Base-by-base conservation (phyloP, 2,329 filamentous ascomycete genomes). In the Zasmidium angulare region DNA sequence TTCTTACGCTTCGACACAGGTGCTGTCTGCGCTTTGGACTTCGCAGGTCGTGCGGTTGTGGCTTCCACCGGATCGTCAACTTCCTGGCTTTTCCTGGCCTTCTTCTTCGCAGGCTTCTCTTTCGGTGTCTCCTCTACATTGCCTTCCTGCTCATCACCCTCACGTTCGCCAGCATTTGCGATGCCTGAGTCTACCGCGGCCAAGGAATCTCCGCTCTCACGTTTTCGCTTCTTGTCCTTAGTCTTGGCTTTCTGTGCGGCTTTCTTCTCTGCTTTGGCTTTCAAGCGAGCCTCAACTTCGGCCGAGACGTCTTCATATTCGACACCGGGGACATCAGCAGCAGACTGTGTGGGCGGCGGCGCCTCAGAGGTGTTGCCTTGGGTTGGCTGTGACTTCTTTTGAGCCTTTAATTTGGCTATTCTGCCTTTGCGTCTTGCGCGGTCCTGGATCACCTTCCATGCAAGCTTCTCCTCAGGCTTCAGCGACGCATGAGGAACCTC, bases 181-280 rank as follows among this genome's bases (percentile, higher is more conserved):
- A 43, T 10, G 36, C 36, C 36, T 19, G 36, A 43, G 36, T 43
- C 36, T 7, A 43, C 36, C 4, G 36, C 57, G 2, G 59, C 40
- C 50, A 65, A 63, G 20, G 66, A 71, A 48, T 66, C 71, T 29
- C 46, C 58, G 46, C 69, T 72, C 31, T 73, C 71, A 1, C 72
- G 66, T 62, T 75, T 75, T 17, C 73, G 69, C 64, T 75, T 75
- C 66, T 69, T 72, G 40, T 66, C 64, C 2, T 53, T 53, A 50
- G 64, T 66, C 60, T 68, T 68, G 2, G 54, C 61, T 58, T 61
- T 63, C 55, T 53, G 26, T 19, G 21, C 23, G 17, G 56, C 56
- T 31, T 63, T 66, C 58, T 68, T 67, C 19, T 65, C 65, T 31
- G 63, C 65, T 56, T 72, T 75, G 2, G 69, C 69, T 46, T 68